A percentile compares a stretch with the other conserved stretches of the same genome.
phyloP scores from a whole-genome alignment of 2,329 filamentous ascomycete species.

The Ophiognomonia clavigignenti-juglandacearum region DNA sequence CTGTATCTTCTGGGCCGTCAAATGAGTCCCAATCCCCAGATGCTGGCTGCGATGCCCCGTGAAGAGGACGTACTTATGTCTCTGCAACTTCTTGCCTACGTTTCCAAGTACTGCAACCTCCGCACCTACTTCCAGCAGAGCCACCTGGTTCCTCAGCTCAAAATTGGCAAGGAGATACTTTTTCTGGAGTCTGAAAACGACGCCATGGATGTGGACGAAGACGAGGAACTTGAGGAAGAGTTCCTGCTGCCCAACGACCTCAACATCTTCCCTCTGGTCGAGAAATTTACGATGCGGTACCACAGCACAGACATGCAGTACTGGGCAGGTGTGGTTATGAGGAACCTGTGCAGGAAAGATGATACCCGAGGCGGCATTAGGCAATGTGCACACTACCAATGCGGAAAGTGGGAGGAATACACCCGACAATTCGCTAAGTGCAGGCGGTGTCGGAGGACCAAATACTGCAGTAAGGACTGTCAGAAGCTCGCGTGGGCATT shows the following conservation, averaged over 20 bases:
- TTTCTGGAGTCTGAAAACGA: slow-evolving; percentile 68
- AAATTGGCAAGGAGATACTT: slow-evolving; percentile 80
- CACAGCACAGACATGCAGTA: slow-evolving; percentile 98
- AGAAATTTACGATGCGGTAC: slow-evolving; percentile 95
- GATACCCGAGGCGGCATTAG: slow-evolving; percentile 90
- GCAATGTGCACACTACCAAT: slow-evolving; percentile 97
- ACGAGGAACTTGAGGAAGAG: slow-evolving; percentile 72
- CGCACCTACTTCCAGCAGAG: slow-evolving; percentile 93
- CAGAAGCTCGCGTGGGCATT: slow-evolving; percentile 99
- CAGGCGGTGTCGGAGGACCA: slow-evolving; percentile 88
- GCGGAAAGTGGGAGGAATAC: slow-evolving; percentile 97
- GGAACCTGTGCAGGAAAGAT: slow-evolving; percentile 96
- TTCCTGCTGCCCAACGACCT: slow-evolving; percentile 91
- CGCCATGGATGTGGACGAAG: slow-evolving; percentile 33
- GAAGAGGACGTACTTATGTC: slow-evolving; percentile 99
- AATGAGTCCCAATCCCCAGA: slow-evolving; percentile 62
- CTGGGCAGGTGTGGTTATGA: slow-evolving; percentile 98
- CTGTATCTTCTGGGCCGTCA: slow-evolving; percentile 75
- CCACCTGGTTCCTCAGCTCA: slow-evolving; percentile 86
- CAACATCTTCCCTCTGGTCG: slow-evolving; percentile 96
- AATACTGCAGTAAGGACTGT: slow-evolving; percentile 99
- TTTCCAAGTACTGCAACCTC: slow-evolving; percentile 97
- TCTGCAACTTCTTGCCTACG: slow-evolving; percentile 90
- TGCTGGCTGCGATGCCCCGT: slow-evolving; percentile 86
- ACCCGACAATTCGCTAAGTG: slow-evolving; percentile 98